Conservation (phyloP, 2,329 filamentous ascomycete species). For the Sclerotiophoma versabilis region DNA sequence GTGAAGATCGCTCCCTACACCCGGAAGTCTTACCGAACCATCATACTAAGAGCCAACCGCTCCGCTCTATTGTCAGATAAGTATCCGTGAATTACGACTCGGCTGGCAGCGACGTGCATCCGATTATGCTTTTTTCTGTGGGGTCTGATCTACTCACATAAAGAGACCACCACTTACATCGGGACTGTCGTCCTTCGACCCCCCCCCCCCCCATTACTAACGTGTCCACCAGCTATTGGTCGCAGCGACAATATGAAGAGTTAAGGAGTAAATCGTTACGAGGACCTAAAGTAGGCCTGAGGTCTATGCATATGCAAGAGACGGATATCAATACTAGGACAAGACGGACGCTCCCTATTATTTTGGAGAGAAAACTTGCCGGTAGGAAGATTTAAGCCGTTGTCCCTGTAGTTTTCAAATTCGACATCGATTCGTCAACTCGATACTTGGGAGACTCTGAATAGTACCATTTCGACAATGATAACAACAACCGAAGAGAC, state of each 20-base stretch:
- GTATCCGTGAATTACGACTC: not conserved
- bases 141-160: not conserved
- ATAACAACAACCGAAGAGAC: constrained; percentile 20
- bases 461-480: constrained; percentile 18
- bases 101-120: not conserved
- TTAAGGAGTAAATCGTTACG: not conserved
- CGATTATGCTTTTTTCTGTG: not conserved
- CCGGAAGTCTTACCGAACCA: not conserved
- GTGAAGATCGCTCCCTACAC: constrained; percentile 1
- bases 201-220: not conserved
- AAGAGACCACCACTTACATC: not conserved
- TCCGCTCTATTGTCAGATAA: not conserved
- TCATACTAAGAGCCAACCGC: not conserved
- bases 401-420: too few relatives aligned
- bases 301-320: not conserved
- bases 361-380: too few relatives aligned
- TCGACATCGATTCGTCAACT: too few relatives aligned
- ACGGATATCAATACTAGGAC: not conserved
- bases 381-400: too few relatives aligned
- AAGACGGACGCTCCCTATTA: too few relatives aligned
- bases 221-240: not conserved
- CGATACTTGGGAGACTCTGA: too few relatives aligned
- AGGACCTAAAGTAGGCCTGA: not conserved
- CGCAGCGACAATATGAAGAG: not conserved
- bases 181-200: not conserved